Base-by-base conservation (phyloP, 2,329 filamentous ascomycete species). In the Fusarium sp. region DNA sequence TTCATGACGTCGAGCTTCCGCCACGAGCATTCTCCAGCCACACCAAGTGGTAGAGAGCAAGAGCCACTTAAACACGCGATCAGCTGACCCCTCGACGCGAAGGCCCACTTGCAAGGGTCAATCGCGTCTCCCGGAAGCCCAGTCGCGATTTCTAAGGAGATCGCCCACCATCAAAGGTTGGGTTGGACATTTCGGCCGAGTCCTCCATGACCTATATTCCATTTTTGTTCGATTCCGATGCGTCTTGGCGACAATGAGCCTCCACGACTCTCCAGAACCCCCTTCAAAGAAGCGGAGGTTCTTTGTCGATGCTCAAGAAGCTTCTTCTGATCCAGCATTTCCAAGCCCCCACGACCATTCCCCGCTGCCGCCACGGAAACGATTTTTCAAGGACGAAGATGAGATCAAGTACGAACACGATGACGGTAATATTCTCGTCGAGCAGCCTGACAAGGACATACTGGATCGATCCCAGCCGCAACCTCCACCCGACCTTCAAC, bases 241-340 rank as follows among this genome's bases (percentile, higher is more conserved):
- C 58, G 43, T 23, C 27, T 52, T 10, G 23, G 47, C 41, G 43
- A 75, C 44, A 39, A 86, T 86, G 84, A 82, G 80, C 51, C 73
- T 78, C 57, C 71, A 74, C 62, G 75, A 78, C 47, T 80, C 80
- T 23, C 76, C 78, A 52, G 85, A 82, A 48, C 84, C 83, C 69
- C 84, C 86, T 1, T 71, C 75, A 10, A 88, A 88, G 76, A 82
- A 77, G 74, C 74, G 79, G 62, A 79, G 81, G 59, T 79, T 82
- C 68, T 82, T 83, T 54, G 76, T 73, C 51, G 78, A 81, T 56
- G 65, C 75, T 41, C 75, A 77, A 46, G 78, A 81, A 36, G 53
- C 70, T n/a, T 70, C 76, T 6, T 74, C 75, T 11, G 77, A 75
- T 60, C 69, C 72, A 27, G 58, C 64, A 27, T 57, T 65, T n/a